Evolutionary conservation across 371 early-diverging fungal species (phyloP).

Genomic region (Quaeritorhiza haematococci): DNA sequence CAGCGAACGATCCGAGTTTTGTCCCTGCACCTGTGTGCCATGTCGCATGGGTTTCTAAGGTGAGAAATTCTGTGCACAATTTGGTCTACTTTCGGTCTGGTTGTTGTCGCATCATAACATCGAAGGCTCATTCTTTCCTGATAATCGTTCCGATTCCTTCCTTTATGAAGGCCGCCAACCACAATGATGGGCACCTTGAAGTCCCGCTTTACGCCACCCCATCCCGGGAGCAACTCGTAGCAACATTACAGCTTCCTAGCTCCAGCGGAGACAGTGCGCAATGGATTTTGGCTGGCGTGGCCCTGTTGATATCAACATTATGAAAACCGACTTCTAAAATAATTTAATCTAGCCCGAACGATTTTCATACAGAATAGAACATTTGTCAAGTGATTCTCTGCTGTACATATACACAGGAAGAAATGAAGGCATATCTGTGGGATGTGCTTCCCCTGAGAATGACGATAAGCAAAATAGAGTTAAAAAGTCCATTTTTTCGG

Average conservation of each 20-base stretch:
- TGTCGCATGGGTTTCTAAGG: constrained; percentile 39
- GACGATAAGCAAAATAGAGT: too few relatives aligned
- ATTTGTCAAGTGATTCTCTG: too few relatives aligned
- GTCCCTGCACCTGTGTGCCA: constrained; percentile 26
- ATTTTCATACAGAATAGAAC: too few relatives aligned
- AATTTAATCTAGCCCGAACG: too few relatives aligned
- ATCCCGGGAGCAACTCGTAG: constrained; percentile 27
- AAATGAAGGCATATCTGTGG: too few relatives aligned
- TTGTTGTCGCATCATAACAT: neutral
- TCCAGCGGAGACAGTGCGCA: constrained; percentile 14
- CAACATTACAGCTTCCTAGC: constrained; percentile 28
- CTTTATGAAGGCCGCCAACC: too few relatives aligned
- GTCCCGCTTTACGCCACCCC: constrained; percentile 35
- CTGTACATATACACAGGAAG: too few relatives aligned
- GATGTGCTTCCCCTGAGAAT: too few relatives aligned
- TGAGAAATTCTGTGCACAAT: constrained; percentile 2
- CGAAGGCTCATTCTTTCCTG: constrained; percentile 3
- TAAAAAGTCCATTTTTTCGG: too few relatives aligned
- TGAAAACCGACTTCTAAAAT: too few relatives aligned
- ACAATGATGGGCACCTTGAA: constrained; percentile 8
- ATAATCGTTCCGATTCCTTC: too few relatives aligned
- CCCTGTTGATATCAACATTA: constrained; percentile 32
- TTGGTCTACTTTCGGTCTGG: neutral
- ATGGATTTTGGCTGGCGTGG: constrained; percentile 42
- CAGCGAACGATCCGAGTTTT: constrained; percentile 33